Base-by-base conservation (phyloP, 352 stramenopile genomes). In the Aphanomyces cochlioides region DNA sequence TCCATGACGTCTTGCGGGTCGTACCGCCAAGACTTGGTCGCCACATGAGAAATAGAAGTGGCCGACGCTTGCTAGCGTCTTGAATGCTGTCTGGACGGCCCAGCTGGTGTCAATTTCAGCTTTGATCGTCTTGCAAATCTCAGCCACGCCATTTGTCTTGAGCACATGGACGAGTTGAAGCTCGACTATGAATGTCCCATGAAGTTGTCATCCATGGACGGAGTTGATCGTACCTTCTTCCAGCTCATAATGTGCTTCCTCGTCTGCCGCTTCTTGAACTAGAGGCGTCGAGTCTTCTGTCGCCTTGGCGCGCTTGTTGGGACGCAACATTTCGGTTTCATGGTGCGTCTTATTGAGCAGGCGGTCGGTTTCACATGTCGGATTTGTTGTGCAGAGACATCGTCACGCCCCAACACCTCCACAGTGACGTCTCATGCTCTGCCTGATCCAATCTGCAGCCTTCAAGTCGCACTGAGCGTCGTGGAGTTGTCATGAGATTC, bases 21-120 rank as follows among this genome's bases (percentile, higher is more conserved):
- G 73, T 88, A 89, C 39, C 81, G 59, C 80, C 50, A 92, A 89
- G 12, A 79, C 75, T 45, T 83, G 78, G 17, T 78, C 73, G 8
- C 78, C 85, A 59, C 85, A 90, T 28, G 85, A 84, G 47, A 90
- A 89, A 77, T 91, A 93, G 72, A 90, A 93, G 67, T 90, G 76
- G 69, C 78, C 83, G 38, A 89, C 81, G 64, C 78, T 82, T 10
- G 79, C 73, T 34, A 93, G 77, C 37, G 83, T 90, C 72, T 80
- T 78, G 73, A 90, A 91, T 17, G 82, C 83, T 6, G 83, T 89
- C 7, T 77, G 76, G 17, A 89, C 83, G 15, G 83, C 82, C 85
- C 83, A 91, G 34, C 78, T 82, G 66, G 90, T 90, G 71, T 87
- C 84, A 65, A 93, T 91, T 73, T 90, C 85, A n/a, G 79, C 77